Base-by-base conservation (phyloP, 768 basidiomycete species). In the Hydnomerulius pinastri region DNA sequence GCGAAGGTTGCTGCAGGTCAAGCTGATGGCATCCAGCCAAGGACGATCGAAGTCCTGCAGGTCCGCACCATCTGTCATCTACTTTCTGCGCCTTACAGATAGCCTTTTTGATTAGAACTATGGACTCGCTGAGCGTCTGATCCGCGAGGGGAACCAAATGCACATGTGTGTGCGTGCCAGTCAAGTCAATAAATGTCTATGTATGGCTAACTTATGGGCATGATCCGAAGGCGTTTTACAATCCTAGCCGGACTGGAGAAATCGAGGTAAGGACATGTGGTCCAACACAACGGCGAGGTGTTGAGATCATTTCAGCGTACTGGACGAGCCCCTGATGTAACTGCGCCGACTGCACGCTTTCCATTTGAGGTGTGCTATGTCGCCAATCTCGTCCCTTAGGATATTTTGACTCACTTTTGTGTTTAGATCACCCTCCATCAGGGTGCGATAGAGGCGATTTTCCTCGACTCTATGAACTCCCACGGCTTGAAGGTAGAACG, bases 91-190 rank as follows among this genome's bases (percentile, higher is more conserved):
- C 6, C 4, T 25, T 8, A 49, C 2, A 6, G 47, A 32, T n/a
- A 5, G 5, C 10, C 28, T 6, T 15, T 3, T 23, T 8, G 11
- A 44, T 35, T 15, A 90, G 87, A 91, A 87, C 54, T 90, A 91
- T 67, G 89, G 88, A 6, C 75, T 91, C 6, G 85, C 79, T 0
- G 83, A 88, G 15, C 75, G 79, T 3, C 60, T 91, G 18, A 51
- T 90, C 21, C 73, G 67, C 33, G 79, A 88, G 58, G 87, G 81
- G 5, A 82, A 81, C 50, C 85, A 87, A 42, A 75, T 91, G 76
- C 80, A 87, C 52, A 77, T 80, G 68, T 81, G 80, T 45, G 88
- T 89, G 64, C 51, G 81, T 71, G 3, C 32, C 13, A 4, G 17
- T 35, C 37, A 1, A 1, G 7, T 37, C 13, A n/a, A 1, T 10